Percentiles rank a stretch among this genome's conserved stretches.
These are phyloP conservation scores for Paraphoma sp. DNA, from an alignment of 2,329 filamentous ascomycete species.

Conservation along the genomic window DNA sequence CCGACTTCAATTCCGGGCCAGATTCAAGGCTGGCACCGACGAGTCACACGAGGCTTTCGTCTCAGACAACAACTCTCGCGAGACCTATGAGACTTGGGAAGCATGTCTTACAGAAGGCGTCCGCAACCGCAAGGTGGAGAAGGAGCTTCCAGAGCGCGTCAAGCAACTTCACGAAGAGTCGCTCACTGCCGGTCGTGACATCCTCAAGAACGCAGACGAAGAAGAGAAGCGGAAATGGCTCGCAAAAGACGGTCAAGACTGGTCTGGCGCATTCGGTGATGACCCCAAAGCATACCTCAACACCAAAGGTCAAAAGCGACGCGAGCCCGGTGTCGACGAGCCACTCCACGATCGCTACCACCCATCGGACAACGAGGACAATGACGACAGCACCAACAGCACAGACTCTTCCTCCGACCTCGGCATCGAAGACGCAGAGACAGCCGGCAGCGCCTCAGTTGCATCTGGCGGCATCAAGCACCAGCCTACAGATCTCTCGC, in stretches of 20 bases:
- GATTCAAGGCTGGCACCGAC: slow-evolving; percentile 91
- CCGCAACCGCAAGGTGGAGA: slow-evolving; percentile 71
- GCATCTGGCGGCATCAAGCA: slow-evolving; percentile 35
- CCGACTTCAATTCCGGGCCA: slow-evolving; percentile 77
- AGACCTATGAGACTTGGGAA: slow-evolving; percentile 95
- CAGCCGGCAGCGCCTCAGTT: slow-evolving; percentile 27
- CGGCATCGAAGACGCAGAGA: slow-evolving; percentile 64
- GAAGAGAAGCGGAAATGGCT: slow-evolving; percentile 82
- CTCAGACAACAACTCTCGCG: slow-evolving; percentile 83
- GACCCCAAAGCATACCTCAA: slow-evolving; percentile 71
- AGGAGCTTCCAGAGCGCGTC: slow-evolving; percentile 75
- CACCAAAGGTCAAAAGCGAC: slow-evolving; percentile 58
- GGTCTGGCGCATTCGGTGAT: slow-evolving; percentile 83
- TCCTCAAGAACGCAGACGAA: slow-evolving; percentile 74
- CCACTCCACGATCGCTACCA: slow-evolving; percentile 61
- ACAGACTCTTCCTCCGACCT: slow-evolving; percentile 58
- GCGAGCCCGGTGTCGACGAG: slow-evolving; percentile 62
- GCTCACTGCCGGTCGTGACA: slow-evolving; percentile 78
- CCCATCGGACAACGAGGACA: slow-evolving; percentile 52
- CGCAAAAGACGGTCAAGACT: slow-evolving; percentile 79
- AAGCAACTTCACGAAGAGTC: slow-evolving; percentile 82
- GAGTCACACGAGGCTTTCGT: slow-evolving; percentile 84
- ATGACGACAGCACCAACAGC: slow-evolving; percentile 47
- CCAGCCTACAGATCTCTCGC: slow-evolving; percentile 38
- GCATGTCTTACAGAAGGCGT: slow-evolving; percentile 89